phyloP scores from a whole-genome alignment of 2,329 filamentous ascomycete genomes.

The Fusarium goolgardi region DNA sequence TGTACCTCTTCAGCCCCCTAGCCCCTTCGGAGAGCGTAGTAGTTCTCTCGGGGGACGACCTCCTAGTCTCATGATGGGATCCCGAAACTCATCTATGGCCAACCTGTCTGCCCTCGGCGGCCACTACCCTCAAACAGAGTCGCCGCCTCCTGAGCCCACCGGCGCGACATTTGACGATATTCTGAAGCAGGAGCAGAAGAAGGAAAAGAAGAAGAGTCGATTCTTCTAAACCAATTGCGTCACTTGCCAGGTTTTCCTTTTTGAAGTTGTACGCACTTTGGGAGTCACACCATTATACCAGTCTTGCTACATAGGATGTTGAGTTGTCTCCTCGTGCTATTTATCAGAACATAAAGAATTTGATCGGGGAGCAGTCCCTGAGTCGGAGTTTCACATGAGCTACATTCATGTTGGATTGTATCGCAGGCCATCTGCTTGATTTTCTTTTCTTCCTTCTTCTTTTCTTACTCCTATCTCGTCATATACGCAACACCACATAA shows the following conservation, averaged over 20 bases:
- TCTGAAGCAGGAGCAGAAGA: slow-evolving; percentile 52
- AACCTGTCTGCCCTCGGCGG: slow-evolving; percentile 50
- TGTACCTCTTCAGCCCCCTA: slow-evolving; percentile 54
- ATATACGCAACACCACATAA: slow-evolving; percentile 33
- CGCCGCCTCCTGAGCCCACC: slow-evolving; percentile 42
- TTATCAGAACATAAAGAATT: slow-evolving; percentile 6
- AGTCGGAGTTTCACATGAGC: slow-evolving; percentile 14
- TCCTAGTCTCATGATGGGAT: slow-evolving; percentile 49
- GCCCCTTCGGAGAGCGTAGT: slow-evolving; percentile 51
- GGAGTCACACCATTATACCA: slow-evolving; percentile 23
- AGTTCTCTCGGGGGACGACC: slow-evolving; percentile 53
- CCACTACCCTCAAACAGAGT: slow-evolving; percentile 34
- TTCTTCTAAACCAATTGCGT: slow-evolving; percentile 51
- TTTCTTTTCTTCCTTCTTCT: slow-evolving; percentile 3
- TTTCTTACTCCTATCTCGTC: slow-evolving; percentile 9
- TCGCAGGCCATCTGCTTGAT: slow-evolving; percentile 8
- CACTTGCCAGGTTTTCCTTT: slow-evolving; percentile 14
- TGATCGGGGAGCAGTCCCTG: slow-evolving; percentile 12
- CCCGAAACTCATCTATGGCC: slow-evolving; percentile 51
- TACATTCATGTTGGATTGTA: slow-evolving; percentile 27
- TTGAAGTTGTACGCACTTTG: slow-evolving; percentile 9
- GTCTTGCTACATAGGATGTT: slow-evolving; percentile 4
- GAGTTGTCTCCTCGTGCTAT: slow-evolving; percentile 1
- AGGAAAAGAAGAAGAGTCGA: slow-evolving; percentile 56
- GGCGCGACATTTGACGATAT: slow-evolving; percentile 64